Evolutionary conservation across 805 yeast genomes (phyloP), one percentile per base, ranked within the genome.

Genomic region (Komagataella kurtzmanii): DNA sequence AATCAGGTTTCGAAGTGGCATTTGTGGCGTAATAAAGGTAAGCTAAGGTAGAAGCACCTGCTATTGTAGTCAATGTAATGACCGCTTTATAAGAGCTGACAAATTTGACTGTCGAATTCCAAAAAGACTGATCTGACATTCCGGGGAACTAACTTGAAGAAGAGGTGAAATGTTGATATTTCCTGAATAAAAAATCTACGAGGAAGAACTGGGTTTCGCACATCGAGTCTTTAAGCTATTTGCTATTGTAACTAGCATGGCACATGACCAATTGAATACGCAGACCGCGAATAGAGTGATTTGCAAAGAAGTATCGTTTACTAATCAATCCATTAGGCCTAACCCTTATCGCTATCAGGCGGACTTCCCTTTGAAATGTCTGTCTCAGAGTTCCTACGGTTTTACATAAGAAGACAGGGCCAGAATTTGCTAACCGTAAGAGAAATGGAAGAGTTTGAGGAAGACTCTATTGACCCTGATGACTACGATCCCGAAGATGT

Each of bases 21-120:
- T 61, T 70, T 55, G 56, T 62, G 48, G 72, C 71, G 56, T 72
- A 74, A 54, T 71, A 70, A 44, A 77, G 70, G 51, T 77, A 80
- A 2, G 66, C 69, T 51, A 68, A 71, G 19, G 79, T 76, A 49
- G 78, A 70, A 43, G 71, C 70, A 56, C 78, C 77, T 44, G 77
- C 78, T 51, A 74, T 66, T 1, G 80, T 75, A 8, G 80, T 69
- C 44, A 75, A 65, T 36, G 74, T 70, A 50, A 79, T 63, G 44
- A 77, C 79, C 43, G 74, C 65, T 61, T 68, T 77, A 65, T 78
- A 77, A 57, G 74, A 67, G 50, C 73, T 67, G 52, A 77, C 68
- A 61, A 77, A 76, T 60, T 61, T 61, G 49, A 67, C 21, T 23
- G 55, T 49, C 36, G 48, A 51, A 12, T 54, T 55, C 57, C 54